Percentiles rank a stretch among this genome's conserved stretches.
phyloP scores from a whole-genome alignment of 805 yeast genomes.

The Candida nemodendra region DNA sequence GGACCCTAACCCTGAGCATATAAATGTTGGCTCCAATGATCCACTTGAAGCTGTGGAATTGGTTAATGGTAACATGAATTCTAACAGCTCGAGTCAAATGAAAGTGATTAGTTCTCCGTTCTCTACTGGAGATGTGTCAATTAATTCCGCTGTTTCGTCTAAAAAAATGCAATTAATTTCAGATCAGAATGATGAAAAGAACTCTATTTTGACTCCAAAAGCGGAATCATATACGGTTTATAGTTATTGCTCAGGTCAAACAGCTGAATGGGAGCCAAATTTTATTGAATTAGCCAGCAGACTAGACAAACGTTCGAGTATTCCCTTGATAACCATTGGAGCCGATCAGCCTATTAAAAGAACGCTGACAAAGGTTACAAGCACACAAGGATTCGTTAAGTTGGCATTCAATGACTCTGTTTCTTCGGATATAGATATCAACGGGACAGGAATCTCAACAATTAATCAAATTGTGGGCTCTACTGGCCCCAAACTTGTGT shows the following conservation, averaged over 20 bases:
- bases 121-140: neutral
- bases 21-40: neutral
- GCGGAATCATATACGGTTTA: neutral
- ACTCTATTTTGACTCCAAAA: neutral
- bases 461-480: conserved; percentile 75
- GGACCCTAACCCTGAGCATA: neutral
- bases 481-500: conserved; percentile 65
- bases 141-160: neutral
- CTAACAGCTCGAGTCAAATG: neutral
- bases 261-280: conserved; percentile 16
- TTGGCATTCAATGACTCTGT: conserved; percentile 1
- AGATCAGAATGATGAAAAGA: neutral
- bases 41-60: neutral
- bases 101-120: neutral
- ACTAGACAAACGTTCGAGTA: neutral
- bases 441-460: conserved; percentile 40
- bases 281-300: conserved; percentile 2
- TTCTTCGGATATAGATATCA: neutral
- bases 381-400: conserved; percentile 7
- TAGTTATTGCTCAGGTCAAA: conserved; percentile 7
- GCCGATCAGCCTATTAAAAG: conserved; percentile 4
- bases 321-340: conserved; percentile 7
- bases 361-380: conserved; percentile 5
- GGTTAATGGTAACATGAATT: neutral
- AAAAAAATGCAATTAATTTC: neutral